These are phyloP conservation scores for Fusarium floridanum DNA, from an alignment of 2,329 filamentous ascomycete genomes.

Conservation along the genomic window DNA sequence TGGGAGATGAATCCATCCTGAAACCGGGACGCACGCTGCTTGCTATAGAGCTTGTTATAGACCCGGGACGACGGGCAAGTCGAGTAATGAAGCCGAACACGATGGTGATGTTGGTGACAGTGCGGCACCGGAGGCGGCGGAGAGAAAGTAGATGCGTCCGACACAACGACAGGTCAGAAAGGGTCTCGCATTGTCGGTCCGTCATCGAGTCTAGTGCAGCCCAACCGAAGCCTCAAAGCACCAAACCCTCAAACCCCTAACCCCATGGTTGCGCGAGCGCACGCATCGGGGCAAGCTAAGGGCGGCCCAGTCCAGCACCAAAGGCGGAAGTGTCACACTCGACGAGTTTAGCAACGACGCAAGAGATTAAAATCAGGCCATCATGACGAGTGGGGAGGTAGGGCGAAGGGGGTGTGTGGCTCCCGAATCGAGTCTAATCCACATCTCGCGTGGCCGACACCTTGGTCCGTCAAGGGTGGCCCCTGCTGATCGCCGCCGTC, in stretches of 20 bases:
- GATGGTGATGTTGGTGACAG: constrained; percentile 7
- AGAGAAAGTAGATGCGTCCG: constrained; percentile 18
- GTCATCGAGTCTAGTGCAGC: constrained; percentile 28
- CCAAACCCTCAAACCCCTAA: constrained; percentile 30
- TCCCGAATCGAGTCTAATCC: constrained; percentile 45
- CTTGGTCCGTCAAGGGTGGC: constrained; percentile 38
- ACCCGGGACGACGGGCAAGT: constrained; percentile 13
- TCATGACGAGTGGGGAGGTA: constrained; percentile 41
- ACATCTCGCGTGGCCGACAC: constrained; percentile 49
- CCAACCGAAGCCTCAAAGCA: constrained; percentile 25
- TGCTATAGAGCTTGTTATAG: constrained; percentile 24
- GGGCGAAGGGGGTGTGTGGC: constrained; percentile 18
- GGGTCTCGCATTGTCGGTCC: constrained; percentile 26
- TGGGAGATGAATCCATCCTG: constrained; percentile 32
- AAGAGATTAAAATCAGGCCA: constrained; percentile 49
- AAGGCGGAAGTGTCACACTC: constrained; percentile 39
- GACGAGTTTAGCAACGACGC: constrained; percentile 30
- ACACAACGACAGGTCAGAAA: constrained; percentile 14
- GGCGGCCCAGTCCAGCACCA: constrained; percentile 17
- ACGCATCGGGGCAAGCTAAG: constrained; percentile 22
- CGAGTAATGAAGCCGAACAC: constrained; percentile 26
- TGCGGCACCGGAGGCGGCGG: constrained; percentile 21
- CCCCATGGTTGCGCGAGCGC: constrained; percentile 28
- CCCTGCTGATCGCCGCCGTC: constrained; percentile 48
- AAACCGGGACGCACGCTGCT: constrained; percentile 23